These are phyloP conservation scores for Hirschfeldia incana DNA, from an alignment of 345 rosid species.

Conservation along the genomic window DNA sequence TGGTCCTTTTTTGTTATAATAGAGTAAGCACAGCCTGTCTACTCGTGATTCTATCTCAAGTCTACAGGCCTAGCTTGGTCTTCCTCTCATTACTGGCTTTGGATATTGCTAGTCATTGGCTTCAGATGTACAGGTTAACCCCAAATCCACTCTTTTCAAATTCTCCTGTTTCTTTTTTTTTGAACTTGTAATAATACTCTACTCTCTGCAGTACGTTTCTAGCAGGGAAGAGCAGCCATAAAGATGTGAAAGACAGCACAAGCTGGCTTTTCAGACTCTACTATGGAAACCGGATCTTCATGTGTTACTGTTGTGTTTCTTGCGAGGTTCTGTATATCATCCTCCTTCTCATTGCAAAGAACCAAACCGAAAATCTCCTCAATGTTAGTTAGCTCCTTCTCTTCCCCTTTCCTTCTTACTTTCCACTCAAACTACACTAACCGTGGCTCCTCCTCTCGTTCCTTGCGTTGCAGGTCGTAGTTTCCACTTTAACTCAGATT, in stretches of 20 bases:
- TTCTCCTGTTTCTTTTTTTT: too few relatives aligned
- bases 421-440: neutral
- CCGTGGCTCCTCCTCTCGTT: conserved; percentile 10
- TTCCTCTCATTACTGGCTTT: conserved; percentile 88
- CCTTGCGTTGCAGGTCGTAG: conserved; percentile 56
- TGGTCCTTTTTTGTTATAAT: conserved; percentile 20
- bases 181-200: conserved; percentile 3
- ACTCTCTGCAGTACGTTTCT: conserved; percentile 76
- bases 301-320: conserved; percentile 92
- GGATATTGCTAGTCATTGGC: conserved; percentile 97
- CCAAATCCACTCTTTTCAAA: neutral
- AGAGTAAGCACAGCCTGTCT: conserved; percentile 99
- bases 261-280: conserved; percentile 94
- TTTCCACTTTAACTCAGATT: conserved; percentile 44
- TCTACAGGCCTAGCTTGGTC: conserved; percentile 92
- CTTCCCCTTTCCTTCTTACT: neutral
- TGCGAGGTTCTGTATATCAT: conserved; percentile 97
- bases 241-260: conserved; percentile 94
- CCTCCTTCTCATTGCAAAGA: conserved; percentile 74
- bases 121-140: conserved; percentile 90
- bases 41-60: conserved; percentile 88
- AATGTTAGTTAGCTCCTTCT: conserved; percentile 50
- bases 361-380: conserved; percentile 60
- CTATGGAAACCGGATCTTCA: conserved; percentile 94
- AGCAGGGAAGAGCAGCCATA: conserved; percentile 86